These are phyloP conservation scores for Chalciporus piperatus DNA, from an alignment of 768 basidiomycete species.

Conservation along the genomic window DNA sequence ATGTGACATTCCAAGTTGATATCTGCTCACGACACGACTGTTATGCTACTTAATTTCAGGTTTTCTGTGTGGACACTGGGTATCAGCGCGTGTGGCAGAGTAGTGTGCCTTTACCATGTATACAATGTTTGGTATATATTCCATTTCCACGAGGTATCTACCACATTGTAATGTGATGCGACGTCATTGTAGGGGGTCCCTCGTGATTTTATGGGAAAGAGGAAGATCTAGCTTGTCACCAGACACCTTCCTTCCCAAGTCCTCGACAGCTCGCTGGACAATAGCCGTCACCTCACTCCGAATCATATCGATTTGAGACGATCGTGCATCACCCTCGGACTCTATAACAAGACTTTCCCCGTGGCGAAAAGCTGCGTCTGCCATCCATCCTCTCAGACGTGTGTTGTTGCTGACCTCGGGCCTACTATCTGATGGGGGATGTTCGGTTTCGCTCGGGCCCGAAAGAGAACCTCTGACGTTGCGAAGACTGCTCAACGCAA, in stretches of 20 bases:
- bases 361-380: not conserved
- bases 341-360: conserved; percentile 4
- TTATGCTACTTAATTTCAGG: too few relatives aligned
- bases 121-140: not conserved
- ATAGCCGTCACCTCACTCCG: conserved; percentile 54
- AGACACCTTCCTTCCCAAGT: conserved; percentile 49
- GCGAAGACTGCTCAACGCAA: conserved; percentile 14
- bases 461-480: not conserved
- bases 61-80: too few relatives aligned
- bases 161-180: not conserved
- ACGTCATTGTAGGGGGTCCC: not conserved
- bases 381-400: conserved; percentile 15
- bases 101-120: too few relatives aligned
- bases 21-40: not conserved
- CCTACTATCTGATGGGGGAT: not conserved
- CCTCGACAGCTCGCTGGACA: conserved; percentile 52
- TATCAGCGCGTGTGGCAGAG: too few relatives aligned
- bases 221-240: conserved; percentile 33
- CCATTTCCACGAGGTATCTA: not conserved
- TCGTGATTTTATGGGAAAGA: not conserved
- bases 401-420: not conserved
- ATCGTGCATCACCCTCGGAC: conserved; percentile 1
- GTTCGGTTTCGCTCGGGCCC: not conserved
- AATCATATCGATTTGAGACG: conserved; percentile 35
- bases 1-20: not conserved